Percentiles rank a stretch among this genome's conserved stretches.
Conservation (phyloP, 768 basidiomycete species). For the Suillus brevipes region DNA sequence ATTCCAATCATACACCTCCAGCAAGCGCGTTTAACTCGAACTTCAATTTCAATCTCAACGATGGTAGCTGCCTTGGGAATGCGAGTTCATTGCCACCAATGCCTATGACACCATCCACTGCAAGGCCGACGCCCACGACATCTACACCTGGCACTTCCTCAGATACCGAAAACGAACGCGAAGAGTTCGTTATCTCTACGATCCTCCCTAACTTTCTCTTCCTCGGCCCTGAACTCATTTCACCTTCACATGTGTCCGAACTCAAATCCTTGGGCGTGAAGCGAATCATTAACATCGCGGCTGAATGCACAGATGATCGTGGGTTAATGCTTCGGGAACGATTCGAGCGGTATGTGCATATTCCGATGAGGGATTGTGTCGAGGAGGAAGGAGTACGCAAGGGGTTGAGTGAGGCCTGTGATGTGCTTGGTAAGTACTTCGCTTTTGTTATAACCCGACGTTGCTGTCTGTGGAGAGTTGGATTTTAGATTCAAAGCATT, state of each 20-base stretch:
- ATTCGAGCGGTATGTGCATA: conserved; percentile 83
- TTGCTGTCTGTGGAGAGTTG: too few relatives aligned
- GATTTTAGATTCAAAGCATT: conserved; percentile 5
- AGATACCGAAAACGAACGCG: conserved; percentile 46
- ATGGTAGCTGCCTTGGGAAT: not conserved
- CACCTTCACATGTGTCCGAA: conserved; percentile 71
- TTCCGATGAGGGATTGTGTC: conserved; percentile 94
- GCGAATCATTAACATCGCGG: conserved; percentile 88
- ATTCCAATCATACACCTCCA: conserved; percentile 62
- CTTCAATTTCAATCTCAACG: not conserved
- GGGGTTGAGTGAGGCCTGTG: conserved; percentile 83
- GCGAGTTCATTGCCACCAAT: conserved; percentile 26
- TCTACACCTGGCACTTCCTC: conserved; percentile 40
- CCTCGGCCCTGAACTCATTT: conserved; percentile 84
- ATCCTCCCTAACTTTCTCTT: conserved; percentile 91
- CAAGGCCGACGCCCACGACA: conserved; percentile 51
- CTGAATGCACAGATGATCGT: conserved; percentile 80
- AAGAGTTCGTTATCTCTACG: conserved; percentile 79
- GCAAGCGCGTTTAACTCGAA: conserved; percentile 37
- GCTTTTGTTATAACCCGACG: not conserved
- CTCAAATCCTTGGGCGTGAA: conserved; percentile 76
- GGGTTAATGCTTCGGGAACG: conserved; percentile 63
- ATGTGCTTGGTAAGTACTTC: conserved; percentile 71
- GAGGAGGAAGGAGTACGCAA: conserved; percentile 87
- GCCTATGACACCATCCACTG: conserved; percentile 41